These are phyloP conservation scores for Tinospora cordifolia DNA, from an alignment of 164 flowering plant species.

Conservation along the genomic window DNA sequence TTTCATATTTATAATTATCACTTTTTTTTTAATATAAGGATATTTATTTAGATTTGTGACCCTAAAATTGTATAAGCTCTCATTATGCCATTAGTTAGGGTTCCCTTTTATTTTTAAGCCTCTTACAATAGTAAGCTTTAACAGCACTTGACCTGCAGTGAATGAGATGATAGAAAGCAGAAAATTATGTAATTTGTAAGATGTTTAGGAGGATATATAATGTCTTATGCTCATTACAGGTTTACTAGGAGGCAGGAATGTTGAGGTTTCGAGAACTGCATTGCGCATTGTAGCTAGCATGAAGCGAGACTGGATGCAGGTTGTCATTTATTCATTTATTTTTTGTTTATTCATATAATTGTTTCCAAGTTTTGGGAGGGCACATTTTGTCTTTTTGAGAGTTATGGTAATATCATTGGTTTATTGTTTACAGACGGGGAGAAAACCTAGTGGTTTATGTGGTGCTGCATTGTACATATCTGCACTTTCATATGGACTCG, in stretches of 20 bases:
- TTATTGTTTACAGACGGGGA: slow-evolving; percentile 60
- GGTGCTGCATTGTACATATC: slow-evolving; percentile 91
- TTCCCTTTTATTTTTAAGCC: too few relatives aligned
- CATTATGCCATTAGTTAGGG: too few relatives aligned
- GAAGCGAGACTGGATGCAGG: slow-evolving; percentile 99
- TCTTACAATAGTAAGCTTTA: too few relatives aligned
- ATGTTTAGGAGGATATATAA: background rate
- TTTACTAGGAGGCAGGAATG: slow-evolving; percentile 31
- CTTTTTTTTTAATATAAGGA: too few relatives aligned
- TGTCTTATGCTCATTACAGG: slow-evolving; percentile 29
- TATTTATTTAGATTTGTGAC: too few relatives aligned
- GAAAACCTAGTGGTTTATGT: slow-evolving; percentile 93
- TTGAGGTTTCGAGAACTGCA: slow-evolving; percentile 49
- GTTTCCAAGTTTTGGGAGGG: background rate
- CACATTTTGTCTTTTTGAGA: background rate
- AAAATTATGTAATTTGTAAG: too few relatives aligned
- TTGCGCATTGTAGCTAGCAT: slow-evolving; percentile 70
- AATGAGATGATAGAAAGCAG: too few relatives aligned
- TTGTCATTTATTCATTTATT: slow-evolving; percentile 13
- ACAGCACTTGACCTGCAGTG: too few relatives aligned
- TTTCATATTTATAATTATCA: too few relatives aligned
- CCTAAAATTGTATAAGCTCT: too few relatives aligned
- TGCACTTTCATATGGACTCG: slow-evolving; percentile 71
- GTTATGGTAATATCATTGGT: background rate
- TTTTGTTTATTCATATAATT: too few relatives aligned